phyloP scores from a whole-genome alignment of 1,284 basidiomycete genomes.

The Xerocomus amazonicus region DNA sequence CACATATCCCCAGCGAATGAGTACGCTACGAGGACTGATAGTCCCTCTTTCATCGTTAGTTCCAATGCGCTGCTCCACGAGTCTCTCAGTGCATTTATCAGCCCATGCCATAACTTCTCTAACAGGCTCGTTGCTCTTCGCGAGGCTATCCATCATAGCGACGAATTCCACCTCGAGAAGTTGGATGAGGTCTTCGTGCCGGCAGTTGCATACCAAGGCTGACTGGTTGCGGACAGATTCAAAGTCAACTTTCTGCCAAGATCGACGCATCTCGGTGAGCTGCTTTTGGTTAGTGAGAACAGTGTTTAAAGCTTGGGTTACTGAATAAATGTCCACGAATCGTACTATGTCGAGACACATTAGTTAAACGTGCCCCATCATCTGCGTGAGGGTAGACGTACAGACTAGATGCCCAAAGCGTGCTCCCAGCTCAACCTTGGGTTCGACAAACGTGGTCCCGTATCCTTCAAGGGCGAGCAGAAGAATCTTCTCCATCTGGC shows the following conservation, averaged over 20 bases:
- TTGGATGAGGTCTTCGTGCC: slow-evolving; percentile 82
- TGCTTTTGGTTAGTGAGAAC: slow-evolving; percentile 84
- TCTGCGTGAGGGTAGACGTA: slow-evolving; percentile 41
- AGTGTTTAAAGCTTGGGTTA: slow-evolving; percentile 80
- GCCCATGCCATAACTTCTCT: slow-evolving; percentile 85
- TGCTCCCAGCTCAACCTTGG: slow-evolving; percentile 83
- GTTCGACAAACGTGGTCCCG: slow-evolving; percentile 86
- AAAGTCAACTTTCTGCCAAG: slow-evolving; percentile 83
- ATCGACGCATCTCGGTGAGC: slow-evolving; percentile 77
- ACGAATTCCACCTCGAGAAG: slow-evolving; percentile 83
- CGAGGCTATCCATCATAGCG: slow-evolving; percentile 63
- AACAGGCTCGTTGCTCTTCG: slow-evolving; percentile 76
- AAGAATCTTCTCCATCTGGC: slow-evolving; percentile 88
- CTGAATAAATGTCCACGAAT: slow-evolving; percentile 86
- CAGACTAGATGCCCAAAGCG: slow-evolving; percentile 85
- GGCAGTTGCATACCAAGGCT: slow-evolving; percentile 86
- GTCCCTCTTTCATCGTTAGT: slow-evolving; percentile 66
- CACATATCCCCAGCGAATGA: slow-evolving; percentile 88
- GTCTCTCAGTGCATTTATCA: slow-evolving; percentile 78
- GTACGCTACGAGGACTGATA: slow-evolving; percentile 81
- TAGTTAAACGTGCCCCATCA: slow-evolving; percentile 8
- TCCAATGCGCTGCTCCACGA: slow-evolving; percentile 67
- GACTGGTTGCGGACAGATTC: slow-evolving; percentile 87
- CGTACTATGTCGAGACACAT: slow-evolving; percentile 52
- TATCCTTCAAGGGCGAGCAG: slow-evolving; percentile 76